These are phyloP conservation scores for Myochromella boudieri DNA, from an alignment of 768 basidiomycete genomes.

Conservation along the genomic window DNA sequence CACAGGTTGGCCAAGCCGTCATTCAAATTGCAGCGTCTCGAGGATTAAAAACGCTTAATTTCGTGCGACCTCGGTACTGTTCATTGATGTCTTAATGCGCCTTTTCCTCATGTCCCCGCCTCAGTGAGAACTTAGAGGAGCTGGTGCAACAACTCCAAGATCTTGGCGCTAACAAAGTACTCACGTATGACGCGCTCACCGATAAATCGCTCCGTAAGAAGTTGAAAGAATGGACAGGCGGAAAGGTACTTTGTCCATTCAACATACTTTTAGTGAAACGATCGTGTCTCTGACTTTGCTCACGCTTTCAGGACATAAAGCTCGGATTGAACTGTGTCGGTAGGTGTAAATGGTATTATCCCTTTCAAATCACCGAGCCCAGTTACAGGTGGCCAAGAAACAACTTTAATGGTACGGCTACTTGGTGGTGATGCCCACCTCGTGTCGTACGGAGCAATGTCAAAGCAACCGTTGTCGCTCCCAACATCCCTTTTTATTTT, in stretches of 20 bases:
- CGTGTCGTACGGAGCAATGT: constrained; percentile 91
- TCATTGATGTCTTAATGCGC: constrained; percentile 9
- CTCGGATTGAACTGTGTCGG: constrained; percentile 53
- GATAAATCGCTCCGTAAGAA: constrained; percentile 53
- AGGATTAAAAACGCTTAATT: constrained; percentile 77
- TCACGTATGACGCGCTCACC: constrained; percentile 73
- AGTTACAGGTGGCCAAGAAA: constrained; percentile 55
- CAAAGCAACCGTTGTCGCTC: constrained; percentile 74
- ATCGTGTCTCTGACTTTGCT: not conserved
- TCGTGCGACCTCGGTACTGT: constrained; percentile 67
- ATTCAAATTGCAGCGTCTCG: constrained; percentile 79
- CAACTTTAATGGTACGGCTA: constrained; percentile 65
- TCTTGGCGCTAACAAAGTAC: constrained; percentile 75
- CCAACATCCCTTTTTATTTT: constrained; percentile 85
- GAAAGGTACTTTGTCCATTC: constrained; percentile 42
- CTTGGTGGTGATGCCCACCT: constrained; percentile 70
- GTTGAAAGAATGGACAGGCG: constrained; percentile 64
- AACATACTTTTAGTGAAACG: not conserved
- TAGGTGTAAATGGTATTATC: constrained; percentile 19
- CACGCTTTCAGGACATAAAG: constrained; percentile 35
- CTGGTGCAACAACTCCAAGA: constrained; percentile 49
- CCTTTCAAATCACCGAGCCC: not conserved
- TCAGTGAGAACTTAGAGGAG: constrained; percentile 51
- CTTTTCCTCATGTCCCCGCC: not conserved
- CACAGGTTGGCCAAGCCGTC: constrained; percentile 78